A percentile compares a stretch with the other conserved stretches of the same genome.
Evolutionary conservation across 345 rosid genomes (phyloP).

Genomic region (Citropsis articulata): DNA sequence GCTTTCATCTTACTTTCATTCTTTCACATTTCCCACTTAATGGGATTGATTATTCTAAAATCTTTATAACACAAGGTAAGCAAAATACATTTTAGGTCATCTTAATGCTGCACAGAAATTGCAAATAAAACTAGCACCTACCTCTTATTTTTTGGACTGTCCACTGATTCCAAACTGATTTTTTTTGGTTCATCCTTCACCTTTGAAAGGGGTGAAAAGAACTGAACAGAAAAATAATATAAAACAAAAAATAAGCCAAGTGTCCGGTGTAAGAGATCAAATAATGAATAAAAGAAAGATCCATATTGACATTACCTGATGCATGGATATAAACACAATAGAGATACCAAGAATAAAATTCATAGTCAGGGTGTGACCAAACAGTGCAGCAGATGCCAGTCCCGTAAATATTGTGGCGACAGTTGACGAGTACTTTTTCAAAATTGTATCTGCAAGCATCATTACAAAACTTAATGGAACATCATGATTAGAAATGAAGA

Average conservation of each 20-base stretch:
- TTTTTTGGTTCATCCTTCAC: conserved; percentile 26
- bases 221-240: conserved; percentile 18
- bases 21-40: background rate
- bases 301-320: conserved; percentile 27
- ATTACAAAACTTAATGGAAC: background rate
- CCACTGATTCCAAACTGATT: conserved; percentile 12
- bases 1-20: background rate
- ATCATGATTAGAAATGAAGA: no score
- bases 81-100: background rate
- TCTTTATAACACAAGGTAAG: background rate
- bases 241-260: background rate
- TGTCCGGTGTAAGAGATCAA: background rate
- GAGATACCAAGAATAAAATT: conserved; percentile 41
- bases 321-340: conserved; percentile 42
- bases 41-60: background rate
- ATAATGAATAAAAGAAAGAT: background rate
- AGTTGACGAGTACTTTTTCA: conserved; percentile 42
- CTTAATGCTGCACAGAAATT: background rate
- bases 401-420: conserved; percentile 43
- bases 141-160: conserved; percentile 17
- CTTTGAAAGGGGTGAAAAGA: conserved; percentile 39
- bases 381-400: conserved; percentile 35
- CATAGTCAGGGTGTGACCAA: conserved; percentile 35
- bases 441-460: conserved; percentile 36
- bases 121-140: background rate